Percentiles rank a stretch among this genome's conserved stretches.
These are phyloP conservation scores for Alternaria solani DNA, from an alignment of 2,329 filamentous ascomycete species.

Conservation along the genomic window DNA sequence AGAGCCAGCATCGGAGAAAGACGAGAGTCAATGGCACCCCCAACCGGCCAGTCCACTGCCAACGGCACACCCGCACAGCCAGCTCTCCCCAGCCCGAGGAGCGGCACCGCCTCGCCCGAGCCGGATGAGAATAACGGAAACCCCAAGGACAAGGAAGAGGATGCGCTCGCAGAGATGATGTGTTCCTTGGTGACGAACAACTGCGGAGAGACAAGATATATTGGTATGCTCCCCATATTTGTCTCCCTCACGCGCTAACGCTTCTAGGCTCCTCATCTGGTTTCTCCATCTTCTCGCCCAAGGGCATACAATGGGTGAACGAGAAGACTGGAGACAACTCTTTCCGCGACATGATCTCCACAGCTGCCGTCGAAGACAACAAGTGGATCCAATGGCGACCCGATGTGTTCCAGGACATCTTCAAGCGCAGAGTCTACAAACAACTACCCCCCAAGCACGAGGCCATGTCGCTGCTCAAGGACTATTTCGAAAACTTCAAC, in stretches of 20 bases:
- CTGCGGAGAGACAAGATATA: conserved; percentile 92
- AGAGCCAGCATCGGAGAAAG: conserved; percentile 43
- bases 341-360: conserved; percentile 94
- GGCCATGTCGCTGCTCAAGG: conserved; percentile 84
- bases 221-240: conserved; percentile 67
- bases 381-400: conserved; percentile 98
- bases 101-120: conserved; percentile 61
- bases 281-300: conserved; percentile 98
- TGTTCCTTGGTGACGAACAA: conserved; percentile 96
- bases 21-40: conserved; percentile 46
- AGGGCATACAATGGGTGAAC: conserved; percentile 98
- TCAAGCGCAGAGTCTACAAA: conserved; percentile 83
- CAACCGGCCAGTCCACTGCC: conserved; percentile 38
- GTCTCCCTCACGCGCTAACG: conserved; percentile 19
- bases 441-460: conserved; percentile 86
- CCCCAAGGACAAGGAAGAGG: conserved; percentile 69
- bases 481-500: conserved; percentile 99
- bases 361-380: conserved; percentile 84
- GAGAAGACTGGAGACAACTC: conserved; percentile 95
- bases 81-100: conserved; percentile 60
- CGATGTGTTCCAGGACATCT: conserved; percentile 94
- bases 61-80: conserved; percentile 55
- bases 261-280: conserved; percentile 86
- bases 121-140: conserved; percentile 50
- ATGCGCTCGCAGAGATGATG: conserved; percentile 96